Percentiles rank a stretch among this genome's conserved stretches.
phyloP scores from a whole-genome alignment of 805 yeast species.

The Cyberlindnera amylophila region DNA sequence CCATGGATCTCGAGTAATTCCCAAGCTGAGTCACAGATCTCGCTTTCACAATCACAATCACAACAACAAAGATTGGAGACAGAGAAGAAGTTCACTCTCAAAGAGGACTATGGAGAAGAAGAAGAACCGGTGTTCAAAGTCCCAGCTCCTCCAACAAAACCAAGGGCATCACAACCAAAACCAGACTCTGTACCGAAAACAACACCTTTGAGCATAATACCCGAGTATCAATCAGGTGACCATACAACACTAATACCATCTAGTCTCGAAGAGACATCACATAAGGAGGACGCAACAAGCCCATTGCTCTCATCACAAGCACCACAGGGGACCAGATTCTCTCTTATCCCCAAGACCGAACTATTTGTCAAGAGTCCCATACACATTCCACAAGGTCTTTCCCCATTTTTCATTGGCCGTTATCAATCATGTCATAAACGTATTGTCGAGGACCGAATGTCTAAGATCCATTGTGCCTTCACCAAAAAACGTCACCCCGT shows the following conservation, averaged over 20 bases:
- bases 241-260: constrained; percentile 20
- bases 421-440: constrained; percentile 55
- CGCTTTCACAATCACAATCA: constrained; percentile 68
- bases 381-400: constrained; percentile 61
- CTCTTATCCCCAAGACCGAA: constrained; percentile 47
- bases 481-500: constrained; percentile 60
- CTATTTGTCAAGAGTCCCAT: constrained; percentile 47
- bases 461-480: constrained; percentile 79
- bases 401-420: constrained; percentile 72
- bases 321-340: constrained; percentile 62
- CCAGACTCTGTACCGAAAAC: too few relatives aligned
- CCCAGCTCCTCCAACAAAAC: constrained; percentile 15
- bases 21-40: constrained; percentile 37
- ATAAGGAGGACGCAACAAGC: background rate
- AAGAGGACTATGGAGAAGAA: background rate
- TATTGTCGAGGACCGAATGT: constrained; percentile 70
- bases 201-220: constrained; percentile 4
- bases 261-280: too few relatives aligned
- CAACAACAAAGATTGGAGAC: constrained; percentile 49
- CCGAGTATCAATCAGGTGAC: constrained; percentile 21
- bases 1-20: constrained; percentile 60
- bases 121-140: constrained; percentile 23
- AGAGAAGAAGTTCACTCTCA: constrained; percentile 1
- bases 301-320: constrained; percentile 8
- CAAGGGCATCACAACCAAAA: constrained; percentile 3